Conservation (phyloP, 1,284 basidiomycete genomes). For the Moesziomyces sp. region DNA sequence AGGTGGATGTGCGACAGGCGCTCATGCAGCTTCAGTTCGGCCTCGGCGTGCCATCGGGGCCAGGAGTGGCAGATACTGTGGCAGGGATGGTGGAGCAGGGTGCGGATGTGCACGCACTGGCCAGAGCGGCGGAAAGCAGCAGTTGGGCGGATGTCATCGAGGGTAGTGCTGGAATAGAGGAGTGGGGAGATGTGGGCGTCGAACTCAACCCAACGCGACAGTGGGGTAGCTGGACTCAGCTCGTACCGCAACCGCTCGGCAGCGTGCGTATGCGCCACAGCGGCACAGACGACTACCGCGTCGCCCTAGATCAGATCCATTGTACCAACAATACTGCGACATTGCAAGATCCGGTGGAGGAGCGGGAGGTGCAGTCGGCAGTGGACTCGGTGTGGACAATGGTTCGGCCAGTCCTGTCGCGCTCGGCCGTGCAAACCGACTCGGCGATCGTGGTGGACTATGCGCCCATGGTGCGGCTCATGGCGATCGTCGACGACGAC, state of each 20-base stretch:
- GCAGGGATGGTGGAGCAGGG: not conserved
- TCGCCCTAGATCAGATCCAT: not conserved
- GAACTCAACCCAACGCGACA: conserved; percentile 12
- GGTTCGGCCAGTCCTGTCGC: not conserved
- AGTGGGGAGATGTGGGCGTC: conserved; percentile 10
- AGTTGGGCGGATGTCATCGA: conserved; percentile 12
- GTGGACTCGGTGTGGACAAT: not conserved
- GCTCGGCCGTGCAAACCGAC: not conserved
- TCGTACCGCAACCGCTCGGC: conserved; percentile 24
- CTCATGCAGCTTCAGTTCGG: conserved; percentile 75
- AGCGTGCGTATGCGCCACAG: conserved; percentile 8
- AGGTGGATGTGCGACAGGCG: conserved; percentile 74
- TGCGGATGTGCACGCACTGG: conserved; percentile 2
- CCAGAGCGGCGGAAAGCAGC: conserved; percentile 12
- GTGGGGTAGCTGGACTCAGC: conserved; percentile 14
- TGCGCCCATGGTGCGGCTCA: conserved; percentile 76
- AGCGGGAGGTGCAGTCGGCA: no score
- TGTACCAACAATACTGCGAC: no score
- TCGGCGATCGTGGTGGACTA: conserved; percentile 71
- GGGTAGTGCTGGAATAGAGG: not conserved
- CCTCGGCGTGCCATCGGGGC: not conserved
- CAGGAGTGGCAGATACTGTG: not conserved
- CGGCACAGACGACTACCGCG: not conserved
- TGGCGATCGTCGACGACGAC: conserved; percentile 78
- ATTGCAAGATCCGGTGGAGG: no score